Conservation (phyloP, 257 asterid genomes). For the Penstemon barbatus region DNA sequence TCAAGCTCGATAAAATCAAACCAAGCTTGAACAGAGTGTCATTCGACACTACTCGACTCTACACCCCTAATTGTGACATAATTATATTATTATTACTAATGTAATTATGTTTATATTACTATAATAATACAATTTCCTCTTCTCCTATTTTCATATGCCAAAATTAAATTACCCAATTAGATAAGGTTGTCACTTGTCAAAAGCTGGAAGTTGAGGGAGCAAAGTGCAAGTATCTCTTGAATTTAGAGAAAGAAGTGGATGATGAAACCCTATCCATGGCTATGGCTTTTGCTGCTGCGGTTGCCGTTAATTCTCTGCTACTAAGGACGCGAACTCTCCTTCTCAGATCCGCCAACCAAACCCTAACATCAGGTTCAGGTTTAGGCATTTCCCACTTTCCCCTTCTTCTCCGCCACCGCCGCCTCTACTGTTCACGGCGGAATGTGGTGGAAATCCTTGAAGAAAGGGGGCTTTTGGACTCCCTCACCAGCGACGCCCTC, state of each 20-base stretch:
- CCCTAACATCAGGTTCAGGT: neutral
- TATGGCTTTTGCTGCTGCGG: slow-evolving; percentile 33
- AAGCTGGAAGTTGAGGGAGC: neutral
- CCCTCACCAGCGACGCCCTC: slow-evolving; percentile 64
- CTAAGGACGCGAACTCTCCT: slow-evolving; percentile 31
- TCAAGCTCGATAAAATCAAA: no score
- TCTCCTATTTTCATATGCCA: no score
- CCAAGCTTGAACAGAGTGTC: no score
- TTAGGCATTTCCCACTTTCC: slow-evolving; percentile 22
- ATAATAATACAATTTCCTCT: no score
- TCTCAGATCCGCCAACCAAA: slow-evolving; percentile 12
- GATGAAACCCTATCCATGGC: neutral
- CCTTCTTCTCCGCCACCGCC: slow-evolving; percentile 27
- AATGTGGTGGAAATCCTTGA: slow-evolving; percentile 71
- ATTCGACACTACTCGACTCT: no score
- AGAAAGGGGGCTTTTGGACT: slow-evolving; percentile 75
- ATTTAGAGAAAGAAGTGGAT: neutral
- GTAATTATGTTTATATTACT: no score
- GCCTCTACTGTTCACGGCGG: slow-evolving; percentile 37
- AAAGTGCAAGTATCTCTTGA: neutral
- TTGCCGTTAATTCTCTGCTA: slow-evolving; percentile 20
- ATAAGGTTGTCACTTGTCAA: no score
- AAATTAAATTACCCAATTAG: no score
- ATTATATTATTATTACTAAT: no score
- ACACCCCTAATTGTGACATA: no score